These are phyloP conservation scores for Ceratonia siliqua DNA, from an alignment of 306 rosid genomes.

Conservation along the genomic window DNA sequence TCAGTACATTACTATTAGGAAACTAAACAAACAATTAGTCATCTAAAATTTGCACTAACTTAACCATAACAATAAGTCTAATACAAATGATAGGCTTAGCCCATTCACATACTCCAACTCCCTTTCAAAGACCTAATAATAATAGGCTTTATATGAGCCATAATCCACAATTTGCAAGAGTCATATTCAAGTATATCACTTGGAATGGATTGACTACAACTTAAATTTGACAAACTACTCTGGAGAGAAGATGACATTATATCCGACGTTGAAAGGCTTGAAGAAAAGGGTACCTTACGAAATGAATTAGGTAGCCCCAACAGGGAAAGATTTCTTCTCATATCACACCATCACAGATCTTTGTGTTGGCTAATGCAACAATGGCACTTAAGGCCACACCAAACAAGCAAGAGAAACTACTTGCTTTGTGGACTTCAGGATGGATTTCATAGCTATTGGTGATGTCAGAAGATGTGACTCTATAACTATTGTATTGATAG, in stretches of 20 bases:
- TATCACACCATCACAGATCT: slow-evolving; percentile 87
- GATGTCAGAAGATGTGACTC: slow-evolving; percentile 46
- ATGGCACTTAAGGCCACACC: slow-evolving; percentile 98
- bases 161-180: slow-evolving; percentile 54
- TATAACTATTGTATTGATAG: slow-evolving; percentile 71
- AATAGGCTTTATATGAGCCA: no score
- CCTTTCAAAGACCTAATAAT: no score
- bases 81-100: no score
- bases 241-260: slow-evolving; percentile 82
- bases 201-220: slow-evolving; percentile 79
- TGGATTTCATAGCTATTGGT: slow-evolving; percentile 38
- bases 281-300: slow-evolving; percentile 82
- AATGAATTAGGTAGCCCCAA: slow-evolving; percentile 92
- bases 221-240: slow-evolving; percentile 72
- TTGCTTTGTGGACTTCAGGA: slow-evolving; percentile 64
- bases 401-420: slow-evolving; percentile 96
- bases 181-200: slow-evolving; percentile 66
- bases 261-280: slow-evolving; percentile 72
- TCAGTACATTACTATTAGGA: no score
- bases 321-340: slow-evolving; percentile 93
- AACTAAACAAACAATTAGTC: no score
- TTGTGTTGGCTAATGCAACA: slow-evolving; percentile 94
- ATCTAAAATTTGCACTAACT: no score
- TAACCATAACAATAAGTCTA: no score
- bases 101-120: no score